Base-by-base conservation (phyloP, 1,139 yeast species). In the Pichia sp. region DNA sequence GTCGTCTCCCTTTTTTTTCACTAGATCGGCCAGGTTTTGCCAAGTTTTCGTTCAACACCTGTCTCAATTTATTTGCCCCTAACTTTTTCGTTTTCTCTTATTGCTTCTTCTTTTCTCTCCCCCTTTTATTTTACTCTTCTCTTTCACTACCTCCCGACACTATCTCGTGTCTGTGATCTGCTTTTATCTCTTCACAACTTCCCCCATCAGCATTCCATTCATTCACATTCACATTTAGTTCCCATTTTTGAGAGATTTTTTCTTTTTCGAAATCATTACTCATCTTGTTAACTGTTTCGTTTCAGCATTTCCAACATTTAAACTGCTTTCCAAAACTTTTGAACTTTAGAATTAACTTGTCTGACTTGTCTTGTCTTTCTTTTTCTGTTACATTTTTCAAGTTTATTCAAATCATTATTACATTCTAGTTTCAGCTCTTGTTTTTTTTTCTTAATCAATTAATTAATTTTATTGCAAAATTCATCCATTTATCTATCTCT, bases 81-180 rank as follows among this genome's bases (percentile, higher is more conserved):
- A 18, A 30, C 32, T 30, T 30, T 30, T 18, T 18, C 32, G 11
- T 18, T 5, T 18, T 30, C 21, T 8, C 17, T 30, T 18, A 12
- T 25, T n/a, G 15, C 19, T 18, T 18, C 5, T 18, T 9, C 12
- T 14, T 9, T 17, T 12, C 8, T 18, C 18, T 30, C 14, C 22
- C 18, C 18, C 18, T 15, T 30, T 18, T 11, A 8, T 30, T 18
- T 5, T 18, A 17, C 7, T 18, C 18, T 20, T 30, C 18, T 18
- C 7, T 4, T 17, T 18, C 8, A 30, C 15, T 18, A 30, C 17
- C 32, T 11, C 12, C 32, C 14, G 32, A 30, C 32, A 30, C 32
- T 18, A 11, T n/a, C 17, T 5, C 32, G 32, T 30, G 32, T 30
- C 32, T 30, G 32, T 30, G 32, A 17, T 30, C 32, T 30, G 32